Evolutionary conservation across 805 yeast species (phyloP).

Genomic region (Candida incommunis): DNA sequence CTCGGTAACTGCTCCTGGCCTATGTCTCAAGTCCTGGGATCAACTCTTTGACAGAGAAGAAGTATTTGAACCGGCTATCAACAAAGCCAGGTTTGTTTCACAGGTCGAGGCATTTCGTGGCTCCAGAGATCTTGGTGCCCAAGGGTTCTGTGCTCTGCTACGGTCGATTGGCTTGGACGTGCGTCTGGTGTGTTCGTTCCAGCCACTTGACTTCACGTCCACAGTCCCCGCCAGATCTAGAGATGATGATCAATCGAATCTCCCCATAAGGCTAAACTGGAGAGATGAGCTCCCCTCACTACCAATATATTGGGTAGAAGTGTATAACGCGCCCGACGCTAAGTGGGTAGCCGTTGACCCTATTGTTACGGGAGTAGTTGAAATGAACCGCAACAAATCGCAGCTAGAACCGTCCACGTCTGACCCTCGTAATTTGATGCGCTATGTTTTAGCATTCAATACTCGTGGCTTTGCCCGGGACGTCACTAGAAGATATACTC

Average conservation of each 20-base stretch:
- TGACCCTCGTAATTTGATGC: conserved; percentile 42
- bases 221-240: conserved; percentile 7
- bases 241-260: conserved; percentile 11
- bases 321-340: conserved; percentile 62
- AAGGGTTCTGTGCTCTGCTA: conserved; percentile 69
- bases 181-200: conserved; percentile 68
- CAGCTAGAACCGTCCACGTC: conserved; percentile 60
- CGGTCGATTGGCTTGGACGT: conserved; percentile 60
- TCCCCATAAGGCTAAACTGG: conserved; percentile 4
- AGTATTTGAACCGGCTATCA: conserved; percentile 13
- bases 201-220: conserved; percentile 73
- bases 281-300: conserved; percentile 19
- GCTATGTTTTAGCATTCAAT: conserved; percentile 72
- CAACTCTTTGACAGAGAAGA: conserved; percentile 23
- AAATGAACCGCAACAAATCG: conserved; percentile 41
- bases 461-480: conserved; percentile 53
- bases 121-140: conserved; percentile 66
- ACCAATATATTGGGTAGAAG: conserved; percentile 90
- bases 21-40: conserved; percentile 33
- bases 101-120: conserved; percentile 41
- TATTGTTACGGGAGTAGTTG: conserved; percentile 45
- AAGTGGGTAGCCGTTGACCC: conserved; percentile 87
- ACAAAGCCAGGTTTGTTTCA: conserved; percentile 29
- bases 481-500: conserved; percentile 73
- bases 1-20: conserved; percentile 29